Base-by-base conservation (phyloP, 768 basidiomycete species). In the Tubosaeta sp. region DNA sequence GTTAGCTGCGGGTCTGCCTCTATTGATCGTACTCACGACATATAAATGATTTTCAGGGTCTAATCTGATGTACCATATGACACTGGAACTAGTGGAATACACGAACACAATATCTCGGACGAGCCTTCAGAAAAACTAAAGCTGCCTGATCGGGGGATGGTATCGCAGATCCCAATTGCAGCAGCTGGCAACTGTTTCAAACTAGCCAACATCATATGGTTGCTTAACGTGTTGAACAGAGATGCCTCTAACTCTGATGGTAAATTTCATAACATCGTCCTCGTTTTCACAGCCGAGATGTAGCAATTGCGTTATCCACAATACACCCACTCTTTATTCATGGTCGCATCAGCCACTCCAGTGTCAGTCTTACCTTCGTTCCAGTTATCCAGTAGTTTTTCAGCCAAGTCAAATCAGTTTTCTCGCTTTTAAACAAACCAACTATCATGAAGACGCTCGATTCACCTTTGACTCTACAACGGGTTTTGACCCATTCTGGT, bases 271-370 rank as follows among this genome's bases (percentile, higher is more conserved):
- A 74, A 74, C 70, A 77, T 8, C 74, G 29, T 29, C 29, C 29
- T 6, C 29, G 6, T 29, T 29, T 29, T 29, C 9, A 6, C 29
- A 29, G 29, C 29, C 9, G 29, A 29, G 29, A 29, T 77, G 71
- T 81, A 79, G 80, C 80, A 76, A 70, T 84, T 84, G 58, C 82
- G 84, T 57, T 78, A n/a, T 76, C 76, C 6, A 83, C 83, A 65
- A n/a, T 5, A 37, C n/a, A 4, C 16, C 16, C 35, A 37, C n/a
- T 37, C 35, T 37, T 37, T 10, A n/a, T 14, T 9, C 35, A 80
- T 81, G 82, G 84, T 53, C 67, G 76, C 34, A 80, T 84, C 55
- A 76, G 74, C 56, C 76, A 85, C 58, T 85, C 83, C 48, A 77
- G 83, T 10, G 65, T 80, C 3, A 39, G 4, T 39, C 38, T 11